These are phyloP conservation scores for Sugiyamaella valdiviana DNA, from an alignment of 805 yeast species.

Conservation along the genomic window DNA sequence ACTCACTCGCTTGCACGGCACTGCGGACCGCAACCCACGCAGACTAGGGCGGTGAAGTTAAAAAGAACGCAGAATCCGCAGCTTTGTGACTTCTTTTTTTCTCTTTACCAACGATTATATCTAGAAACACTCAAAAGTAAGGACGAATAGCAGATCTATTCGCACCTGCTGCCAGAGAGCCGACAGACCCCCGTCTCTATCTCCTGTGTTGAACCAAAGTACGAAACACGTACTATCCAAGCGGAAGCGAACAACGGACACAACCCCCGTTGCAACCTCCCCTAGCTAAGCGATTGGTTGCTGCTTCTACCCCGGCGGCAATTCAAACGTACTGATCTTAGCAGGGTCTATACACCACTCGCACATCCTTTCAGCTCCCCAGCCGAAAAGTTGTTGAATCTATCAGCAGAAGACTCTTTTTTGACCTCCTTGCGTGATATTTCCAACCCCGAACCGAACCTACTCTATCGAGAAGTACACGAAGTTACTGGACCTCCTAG, in stretches of 20 bases:
- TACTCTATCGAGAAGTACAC: not conserved
- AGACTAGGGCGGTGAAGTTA: not conserved
- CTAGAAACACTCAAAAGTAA: not conserved
- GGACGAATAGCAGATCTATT: no score
- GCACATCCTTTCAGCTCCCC: not conserved
- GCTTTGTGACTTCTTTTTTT: not conserved
- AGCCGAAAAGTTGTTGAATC: constrained; percentile 8
- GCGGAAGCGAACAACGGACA: not conserved
- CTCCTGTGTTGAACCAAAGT: no score
- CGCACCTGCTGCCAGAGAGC: no score
- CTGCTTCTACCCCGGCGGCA: not conserved
- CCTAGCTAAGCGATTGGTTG: not conserved
- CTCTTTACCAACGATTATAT: not conserved
- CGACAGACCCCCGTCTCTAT: no score
- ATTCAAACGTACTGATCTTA: not conserved
- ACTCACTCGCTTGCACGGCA: not conserved
- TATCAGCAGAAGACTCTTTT: constrained; percentile 7
- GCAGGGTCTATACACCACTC: not conserved
- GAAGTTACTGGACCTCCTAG: not conserved
- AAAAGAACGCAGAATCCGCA: not conserved
- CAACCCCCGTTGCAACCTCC: not conserved
- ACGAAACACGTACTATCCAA: no score
- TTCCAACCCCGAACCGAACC: not conserved
- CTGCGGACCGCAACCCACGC: not conserved
- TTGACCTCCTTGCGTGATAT: constrained; percentile 6